Conservation (phyloP, 371 early-diverging fungal species). For the Conidiobolus incongruus region DNA sequence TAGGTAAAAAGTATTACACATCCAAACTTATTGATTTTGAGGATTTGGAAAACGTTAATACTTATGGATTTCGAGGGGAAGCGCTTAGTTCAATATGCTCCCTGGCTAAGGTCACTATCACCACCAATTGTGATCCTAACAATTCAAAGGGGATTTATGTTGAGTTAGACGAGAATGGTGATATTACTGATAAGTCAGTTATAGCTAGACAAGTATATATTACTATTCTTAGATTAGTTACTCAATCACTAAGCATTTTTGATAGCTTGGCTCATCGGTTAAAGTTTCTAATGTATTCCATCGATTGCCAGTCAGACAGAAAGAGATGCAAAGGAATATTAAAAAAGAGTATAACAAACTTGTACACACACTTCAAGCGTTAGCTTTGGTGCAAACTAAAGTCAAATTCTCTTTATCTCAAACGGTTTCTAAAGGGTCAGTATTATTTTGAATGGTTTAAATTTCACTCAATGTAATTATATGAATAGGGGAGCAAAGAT, state of each 20-base stretch:
- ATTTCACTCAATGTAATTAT: too few relatives aligned
- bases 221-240: neutral
- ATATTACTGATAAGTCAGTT: constrained; percentile 14
- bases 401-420: too few relatives aligned
- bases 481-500: too few relatives aligned
- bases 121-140: constrained; percentile 36
- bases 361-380: constrained; percentile 63
- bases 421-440: too few relatives aligned
- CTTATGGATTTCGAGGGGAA: constrained; percentile 77
- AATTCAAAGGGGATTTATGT: constrained; percentile 41
- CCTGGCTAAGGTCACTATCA: constrained; percentile 25
- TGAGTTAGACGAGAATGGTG: constrained; percentile 37
- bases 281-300: constrained; percentile 54
- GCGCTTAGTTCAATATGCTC: constrained; percentile 61
- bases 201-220: constrained; percentile 20
- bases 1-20: constrained; percentile 50
- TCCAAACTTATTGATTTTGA: constrained; percentile 48
- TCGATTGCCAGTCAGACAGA: constrained; percentile 69
- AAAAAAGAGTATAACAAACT: constrained; percentile 59
- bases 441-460: too few relatives aligned
- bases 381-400: too few relatives aligned
- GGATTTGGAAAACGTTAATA: constrained; percentile 31
- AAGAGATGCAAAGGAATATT: constrained; percentile 62
- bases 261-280: constrained; percentile 64
- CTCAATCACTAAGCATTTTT: constrained; percentile 3